Percentiles rank a stretch among this genome's conserved stretches.
These are phyloP conservation scores for Cryptococcus sp. DNA, from an alignment of 1,284 basidiomycete genomes.

Conservation along the genomic window DNA sequence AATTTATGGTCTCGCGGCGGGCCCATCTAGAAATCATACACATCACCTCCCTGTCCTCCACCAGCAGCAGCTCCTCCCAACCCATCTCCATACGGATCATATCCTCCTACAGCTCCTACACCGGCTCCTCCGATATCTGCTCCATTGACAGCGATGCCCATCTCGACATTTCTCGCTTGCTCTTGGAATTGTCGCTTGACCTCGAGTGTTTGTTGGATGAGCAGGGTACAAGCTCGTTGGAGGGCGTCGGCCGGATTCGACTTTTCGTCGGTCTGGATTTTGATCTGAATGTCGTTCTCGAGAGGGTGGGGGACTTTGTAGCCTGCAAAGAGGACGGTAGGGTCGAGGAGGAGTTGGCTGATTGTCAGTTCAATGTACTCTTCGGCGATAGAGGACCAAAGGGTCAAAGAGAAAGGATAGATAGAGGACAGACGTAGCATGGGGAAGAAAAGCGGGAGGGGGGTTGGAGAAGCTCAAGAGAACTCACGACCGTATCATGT, in stretches of 20 bases:
- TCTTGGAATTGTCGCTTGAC: constrained; percentile 50
- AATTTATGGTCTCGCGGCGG: background rate
- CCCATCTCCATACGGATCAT: constrained; percentile 43
- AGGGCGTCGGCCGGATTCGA: constrained; percentile 77
- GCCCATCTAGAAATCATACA: constrained; percentile 38
- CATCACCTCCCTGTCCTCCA: constrained; percentile 23
- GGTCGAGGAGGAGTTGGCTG: constrained; percentile 81
- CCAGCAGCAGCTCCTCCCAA: constrained; percentile 13
- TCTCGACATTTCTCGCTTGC: constrained; percentile 50
- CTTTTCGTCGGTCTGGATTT: constrained; percentile 89
- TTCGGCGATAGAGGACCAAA: too few species aligned
- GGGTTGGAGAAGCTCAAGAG: background rate
- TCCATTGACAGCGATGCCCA: constrained; percentile 37
- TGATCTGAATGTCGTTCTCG: constrained; percentile 87
- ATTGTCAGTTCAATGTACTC: constrained; percentile 2
- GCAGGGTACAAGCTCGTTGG: constrained; percentile 73
- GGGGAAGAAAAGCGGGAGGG: too few species aligned
- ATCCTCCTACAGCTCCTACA: constrained; percentile 16
- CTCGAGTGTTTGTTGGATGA: constrained; percentile 66
- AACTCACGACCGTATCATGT: constrained; percentile 86
- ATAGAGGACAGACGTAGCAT: too few species aligned
- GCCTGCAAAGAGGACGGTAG: constrained; percentile 86
- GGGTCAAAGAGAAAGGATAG: too few species aligned
- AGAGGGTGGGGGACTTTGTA: constrained; percentile 97
- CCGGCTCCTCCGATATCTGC: constrained; percentile 16